Base-by-base conservation (phyloP, 2,329 filamentous ascomycete genomes). In the Pseudonectria buxi region DNA sequence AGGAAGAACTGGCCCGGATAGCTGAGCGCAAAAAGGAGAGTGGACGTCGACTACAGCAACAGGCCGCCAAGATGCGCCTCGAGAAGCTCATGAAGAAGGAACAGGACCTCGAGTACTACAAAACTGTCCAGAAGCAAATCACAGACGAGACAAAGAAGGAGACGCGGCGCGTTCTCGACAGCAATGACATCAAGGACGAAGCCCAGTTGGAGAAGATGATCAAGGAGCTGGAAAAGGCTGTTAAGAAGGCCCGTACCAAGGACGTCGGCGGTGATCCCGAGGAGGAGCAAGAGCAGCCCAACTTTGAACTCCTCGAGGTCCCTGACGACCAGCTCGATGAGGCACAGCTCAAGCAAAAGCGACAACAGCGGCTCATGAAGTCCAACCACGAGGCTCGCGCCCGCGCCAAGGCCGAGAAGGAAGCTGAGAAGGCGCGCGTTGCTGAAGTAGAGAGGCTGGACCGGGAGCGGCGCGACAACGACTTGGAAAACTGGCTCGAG, bases 21-120 rank as follows among this genome's bases (percentile, higher is more conserved):
- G 88, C 90, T 10, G 92, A 98, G 67, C 83, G 90, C 57, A 87
- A 94, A 56, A 94, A 94, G 59, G 92, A 98, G 62, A 92, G 87
- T 49, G 92, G 92, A 0, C 74, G 92, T 45, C 74, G 94, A 30
- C 58, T 98, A 16, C 92, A 98, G 59, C 88, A 95, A 53, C 92
- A 98, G 61, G 92, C 92, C 0, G 90, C 90, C 9, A 96, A 95
- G 62, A 95, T 95, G 87, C 82, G 92, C 7, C 68, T 98, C 1
- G 92, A 98, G 46, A 94, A 94, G 53, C 70, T 98, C 30, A 86
- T 96, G 58, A 85, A 86, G 55, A 98, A 98, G 62, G 92, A 98
- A 63, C 81, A 94, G 56, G 89, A 96, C 57, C 67, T 96, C 2
- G 89, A 94, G 49, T 95, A 95, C 61, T 95, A 89, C 69, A 88